phyloP scores from a whole-genome alignment of 2,329 filamentous ascomycete species.

The Orbilia quercus region DNA sequence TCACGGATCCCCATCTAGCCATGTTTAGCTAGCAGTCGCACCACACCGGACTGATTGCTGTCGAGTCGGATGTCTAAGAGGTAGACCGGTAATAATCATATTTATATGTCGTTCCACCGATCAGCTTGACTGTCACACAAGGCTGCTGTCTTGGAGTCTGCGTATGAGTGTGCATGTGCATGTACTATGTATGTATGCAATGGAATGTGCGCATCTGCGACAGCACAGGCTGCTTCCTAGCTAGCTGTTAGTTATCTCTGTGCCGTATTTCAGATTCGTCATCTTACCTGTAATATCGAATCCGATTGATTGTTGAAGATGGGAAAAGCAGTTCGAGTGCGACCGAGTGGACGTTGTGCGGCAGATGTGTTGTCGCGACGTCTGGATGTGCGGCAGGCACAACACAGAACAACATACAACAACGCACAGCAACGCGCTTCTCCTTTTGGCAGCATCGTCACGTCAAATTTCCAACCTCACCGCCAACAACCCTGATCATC shows the following conservation, averaged over 20 bases:
- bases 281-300: no score
- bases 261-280: no score
- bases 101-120: slow-evolving; percentile 2
- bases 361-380: slow-evolving; percentile 38
- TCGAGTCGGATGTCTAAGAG: no score
- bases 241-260: no score
- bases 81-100: not conserved
- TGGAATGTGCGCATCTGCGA: no score
- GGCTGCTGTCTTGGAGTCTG: not conserved
- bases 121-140: not conserved
- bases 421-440: slow-evolving; percentile 22
- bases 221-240: no score
- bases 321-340: not conserved
- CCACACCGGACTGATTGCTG: not conserved
- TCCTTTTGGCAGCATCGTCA: slow-evolving; percentile 14
- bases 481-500: not conserved
- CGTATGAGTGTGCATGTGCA: no score
- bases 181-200: no score
- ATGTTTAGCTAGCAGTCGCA: not conserved
- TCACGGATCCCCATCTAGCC: slow-evolving; percentile 8
- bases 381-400: slow-evolving; percentile 8
- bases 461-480: slow-evolving; percentile 15
- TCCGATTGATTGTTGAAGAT: not conserved
- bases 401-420: no score
- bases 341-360: slow-evolving; percentile 4